These are phyloP conservation scores for Barnettozyma hawaiiensis DNA, from an alignment of 1,139 yeast genomes.

Conservation along the genomic window DNA sequence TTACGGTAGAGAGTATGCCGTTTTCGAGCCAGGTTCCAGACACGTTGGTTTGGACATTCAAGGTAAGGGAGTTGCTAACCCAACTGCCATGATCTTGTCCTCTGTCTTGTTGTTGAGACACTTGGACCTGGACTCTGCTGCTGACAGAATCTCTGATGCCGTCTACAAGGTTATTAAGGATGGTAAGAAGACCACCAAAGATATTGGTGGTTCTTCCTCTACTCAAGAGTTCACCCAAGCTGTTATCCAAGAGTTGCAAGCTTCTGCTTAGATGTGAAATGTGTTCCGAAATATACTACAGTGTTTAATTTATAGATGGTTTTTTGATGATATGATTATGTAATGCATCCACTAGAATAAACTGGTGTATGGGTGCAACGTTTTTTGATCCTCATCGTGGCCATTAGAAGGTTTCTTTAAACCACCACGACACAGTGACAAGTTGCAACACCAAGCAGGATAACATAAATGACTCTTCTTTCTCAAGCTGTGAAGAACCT, in stretches of 20 bases:
- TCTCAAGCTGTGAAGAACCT: slow-evolving; percentile 28
- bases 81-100: slow-evolving; percentile 94
- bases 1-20: slow-evolving; percentile 96
- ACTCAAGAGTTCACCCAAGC: slow-evolving; percentile 94
- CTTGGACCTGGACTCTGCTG: slow-evolving; percentile 78
- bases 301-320: slow-evolving; percentile 11
- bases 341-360: neutral
- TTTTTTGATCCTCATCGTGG: too few relatives aligned
- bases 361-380: neutral
- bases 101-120: slow-evolving; percentile 91
- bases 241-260: slow-evolving; percentile 37
- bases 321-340: neutral
- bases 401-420: too few relatives aligned
- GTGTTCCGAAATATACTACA: neutral
- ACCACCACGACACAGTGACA: too few relatives aligned
- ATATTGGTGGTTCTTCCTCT: slow-evolving; percentile 83
- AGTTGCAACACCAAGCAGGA: neutral
- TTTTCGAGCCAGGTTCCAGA: slow-evolving; percentile 99
- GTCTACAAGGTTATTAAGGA: slow-evolving; percentile 86
- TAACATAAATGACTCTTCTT: neutral
- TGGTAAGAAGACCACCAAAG: slow-evolving; percentile 74
- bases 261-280: slow-evolving; percentile 5
- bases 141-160: slow-evolving; percentile 83
- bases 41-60: slow-evolving; percentile 96
- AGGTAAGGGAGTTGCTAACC: slow-evolving; percentile 94